These are phyloP conservation scores for Aspergillus kassunensis DNA, from an alignment of 495 filamentous ascomycete genomes.

Conservation along the genomic window DNA sequence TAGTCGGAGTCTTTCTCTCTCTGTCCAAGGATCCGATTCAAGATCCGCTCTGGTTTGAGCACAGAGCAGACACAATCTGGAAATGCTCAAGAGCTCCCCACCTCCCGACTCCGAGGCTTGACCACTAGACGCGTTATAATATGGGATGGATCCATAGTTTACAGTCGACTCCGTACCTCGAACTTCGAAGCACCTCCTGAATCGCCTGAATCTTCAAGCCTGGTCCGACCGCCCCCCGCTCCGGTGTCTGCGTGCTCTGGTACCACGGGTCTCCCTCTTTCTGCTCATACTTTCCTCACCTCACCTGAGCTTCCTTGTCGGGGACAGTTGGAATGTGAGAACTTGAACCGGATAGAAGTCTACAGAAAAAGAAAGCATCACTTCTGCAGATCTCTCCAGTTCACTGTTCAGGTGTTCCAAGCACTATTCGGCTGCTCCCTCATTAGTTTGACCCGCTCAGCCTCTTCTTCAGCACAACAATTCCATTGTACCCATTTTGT, in stretches of 20 bases:
- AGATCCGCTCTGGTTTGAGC: background rate
- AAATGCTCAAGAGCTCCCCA: constrained; percentile 17
- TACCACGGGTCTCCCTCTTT: constrained; percentile 1
- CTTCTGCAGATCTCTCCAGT: constrained; percentile 5
- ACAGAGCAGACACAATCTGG: background rate
- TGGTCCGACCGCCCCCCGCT: constrained; percentile 13
- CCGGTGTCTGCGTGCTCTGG: constrained; percentile 10
- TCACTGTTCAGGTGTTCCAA: background rate
- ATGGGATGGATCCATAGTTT: too few relatives aligned
- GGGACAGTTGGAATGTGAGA: background rate
- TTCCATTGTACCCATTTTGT: too few relatives aligned
- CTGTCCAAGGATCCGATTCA: background rate
- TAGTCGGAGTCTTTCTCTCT: background rate
- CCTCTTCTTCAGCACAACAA: constrained; percentile 1
- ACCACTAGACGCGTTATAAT: constrained; percentile 10
- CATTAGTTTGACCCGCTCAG: background rate
- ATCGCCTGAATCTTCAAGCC: constrained; percentile 10
- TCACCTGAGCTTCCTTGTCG: too few relatives aligned
- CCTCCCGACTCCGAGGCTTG: constrained; percentile 25
- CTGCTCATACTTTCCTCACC: too few relatives aligned
- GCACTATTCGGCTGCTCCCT: constrained; percentile 4
- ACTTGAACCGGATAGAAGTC: background rate
- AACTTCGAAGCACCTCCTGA: too few relatives aligned
- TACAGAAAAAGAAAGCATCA: background rate
- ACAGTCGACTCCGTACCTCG: too few relatives aligned